These are phyloP conservation scores for Globomyces pollinis-pini DNA, from an alignment of 192 early-diverging fungal species.

Conservation along the genomic window DNA sequence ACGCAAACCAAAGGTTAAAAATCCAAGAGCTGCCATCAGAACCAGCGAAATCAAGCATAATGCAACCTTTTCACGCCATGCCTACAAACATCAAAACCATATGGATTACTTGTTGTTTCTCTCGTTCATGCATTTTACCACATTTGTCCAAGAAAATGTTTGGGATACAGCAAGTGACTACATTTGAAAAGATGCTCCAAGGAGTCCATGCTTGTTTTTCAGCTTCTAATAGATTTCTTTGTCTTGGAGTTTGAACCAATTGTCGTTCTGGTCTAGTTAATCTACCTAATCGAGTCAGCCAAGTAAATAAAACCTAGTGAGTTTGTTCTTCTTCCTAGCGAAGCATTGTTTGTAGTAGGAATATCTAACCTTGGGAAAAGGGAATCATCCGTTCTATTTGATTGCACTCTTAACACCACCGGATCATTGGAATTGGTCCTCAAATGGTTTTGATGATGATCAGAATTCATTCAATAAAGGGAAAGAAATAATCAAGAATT, in stretches of 20 bases:
- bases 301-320: no score
- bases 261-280: background rate
- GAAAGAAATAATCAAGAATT: no score
- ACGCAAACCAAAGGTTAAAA: conserved; percentile 40
- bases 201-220: background rate
- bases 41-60: conserved; percentile 79
- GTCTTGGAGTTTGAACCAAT: background rate
- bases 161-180: conserved; percentile 81
- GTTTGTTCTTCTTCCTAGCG: no score
- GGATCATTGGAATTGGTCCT: no score
- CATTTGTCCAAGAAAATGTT: conserved; percentile 52
- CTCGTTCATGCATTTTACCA: conserved; percentile 64
- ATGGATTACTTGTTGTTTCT: conserved; percentile 74
- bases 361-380: no score
- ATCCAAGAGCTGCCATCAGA: conserved; percentile 47
- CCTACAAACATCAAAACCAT: no score
- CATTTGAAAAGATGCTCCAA: conserved; percentile 80
- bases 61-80: conserved; percentile 97
- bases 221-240: conserved; percentile 1
- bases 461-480: no score
- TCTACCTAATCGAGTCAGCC: no score
- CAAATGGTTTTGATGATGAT: no score
- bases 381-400: no score
- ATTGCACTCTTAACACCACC: no score
- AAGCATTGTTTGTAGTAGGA: no score